Evolutionary conservation across 73 alveolate genomes (phyloP), one percentile per base, ranked within the genome.

Genomic region (Uronychia setigera): DNA sequence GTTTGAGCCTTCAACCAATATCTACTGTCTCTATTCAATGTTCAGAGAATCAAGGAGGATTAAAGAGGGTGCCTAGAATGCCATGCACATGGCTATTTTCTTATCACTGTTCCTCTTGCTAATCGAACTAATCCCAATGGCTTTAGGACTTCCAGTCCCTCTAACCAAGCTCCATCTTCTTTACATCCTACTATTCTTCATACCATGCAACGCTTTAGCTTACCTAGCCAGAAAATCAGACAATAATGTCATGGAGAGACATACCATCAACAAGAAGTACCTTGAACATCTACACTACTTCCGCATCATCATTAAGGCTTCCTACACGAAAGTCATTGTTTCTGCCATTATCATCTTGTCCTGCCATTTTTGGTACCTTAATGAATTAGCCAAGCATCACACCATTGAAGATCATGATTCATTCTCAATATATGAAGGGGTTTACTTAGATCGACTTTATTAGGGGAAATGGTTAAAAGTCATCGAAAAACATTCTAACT

Each of bases 1-100:
- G 29, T 86, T 86, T 33, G 92, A 86, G 31, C 87, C 92, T n/a
- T 76, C 79, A 32, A 86, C 92, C 29, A 86, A 79, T 60, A 79
- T 86, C 75, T 86, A 86, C 59, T 86, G 84, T 87, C 32, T 86
- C 83, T 86, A 46, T 87, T 79, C 92, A 26, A 86, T 79, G 33
- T 86, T 86, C 83, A 86, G 92, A 60, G 92, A 86, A 31, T 82
- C 87, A 0, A 35, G 92, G 77, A 86, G 92, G 74, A 74, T 86
- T 1, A 86, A 86, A 59, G 87, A 86, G 33, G 32, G 87, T 28
- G 87, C 79, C n/a, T 83, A 86, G 33, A 29, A 86, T 46, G 82
- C 92, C 5, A 29, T 83, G 29, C 59, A 76, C 1, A 33, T 86
- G 83, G 76, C 92, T 19, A 31, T 79, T 9, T 78, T 79, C 79